phyloP scores from a whole-genome alignment of 2,329 filamentous ascomycete species.

The Colletotrichum sp. region DNA sequence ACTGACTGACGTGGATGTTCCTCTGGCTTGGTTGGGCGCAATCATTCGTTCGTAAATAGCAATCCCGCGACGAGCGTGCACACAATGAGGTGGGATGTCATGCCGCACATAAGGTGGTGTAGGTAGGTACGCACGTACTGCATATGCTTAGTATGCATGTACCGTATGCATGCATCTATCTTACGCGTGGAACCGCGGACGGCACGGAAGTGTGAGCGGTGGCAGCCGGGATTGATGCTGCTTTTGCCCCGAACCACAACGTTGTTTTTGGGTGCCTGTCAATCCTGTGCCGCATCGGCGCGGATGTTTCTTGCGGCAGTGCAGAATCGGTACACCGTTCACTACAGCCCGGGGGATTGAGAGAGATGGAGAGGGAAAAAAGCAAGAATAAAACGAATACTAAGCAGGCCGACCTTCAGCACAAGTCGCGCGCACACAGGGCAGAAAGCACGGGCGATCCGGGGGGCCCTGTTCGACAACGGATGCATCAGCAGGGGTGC shows the following conservation, averaged over 20 bases:
- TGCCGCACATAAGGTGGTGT: not conserved
- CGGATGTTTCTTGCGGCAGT: not conserved
- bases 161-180: not conserved
- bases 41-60: not conserved
- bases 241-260: not conserved
- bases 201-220: not conserved
- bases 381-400: not conserved
- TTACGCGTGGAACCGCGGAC: not conserved
- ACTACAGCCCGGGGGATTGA: not conserved
- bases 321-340: not conserved
- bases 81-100: not conserved
- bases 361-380: not conserved
- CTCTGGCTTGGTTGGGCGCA: not conserved
- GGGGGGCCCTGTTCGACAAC: constrained; percentile 1
- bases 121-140: not conserved
- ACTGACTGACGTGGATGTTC: not conserved
- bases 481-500: not conserved
- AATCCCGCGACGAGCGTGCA: not conserved
- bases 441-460: not conserved
- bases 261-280: not conserved
- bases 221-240: not conserved
- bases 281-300: not conserved
- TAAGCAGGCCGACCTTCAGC: not conserved
- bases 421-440: not conserved
- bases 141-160: not conserved